Conservation (phyloP, 2,329 filamentous ascomycete genomes). For the Metarhizium anisopliae region DNA sequence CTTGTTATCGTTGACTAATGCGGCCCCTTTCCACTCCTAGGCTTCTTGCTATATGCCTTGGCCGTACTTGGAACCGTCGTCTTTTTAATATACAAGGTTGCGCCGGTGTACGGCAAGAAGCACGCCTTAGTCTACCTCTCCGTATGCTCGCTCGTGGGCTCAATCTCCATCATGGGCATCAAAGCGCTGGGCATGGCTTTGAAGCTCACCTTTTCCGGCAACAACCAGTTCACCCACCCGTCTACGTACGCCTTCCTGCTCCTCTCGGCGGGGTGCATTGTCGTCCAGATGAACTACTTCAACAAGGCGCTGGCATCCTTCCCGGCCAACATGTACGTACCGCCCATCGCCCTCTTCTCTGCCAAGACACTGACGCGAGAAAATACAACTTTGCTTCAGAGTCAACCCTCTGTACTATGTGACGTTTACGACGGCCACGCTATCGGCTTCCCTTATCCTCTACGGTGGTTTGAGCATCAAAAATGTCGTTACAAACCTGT, state of each 20-base stretch:
- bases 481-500: constrained; percentile 83
- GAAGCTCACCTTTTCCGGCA: constrained; percentile 83
- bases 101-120: constrained; percentile 81
- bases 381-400: constrained; percentile 34
- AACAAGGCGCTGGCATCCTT: constrained; percentile 98
- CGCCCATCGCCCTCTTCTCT: not conserved
- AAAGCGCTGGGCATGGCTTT: constrained; percentile 97
- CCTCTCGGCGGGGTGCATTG: constrained; percentile 81
- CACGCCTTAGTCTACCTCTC: constrained; percentile 95
- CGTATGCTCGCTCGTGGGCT: constrained; percentile 95
- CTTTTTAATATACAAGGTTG: constrained; percentile 93
- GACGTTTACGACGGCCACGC: constrained; percentile 88
- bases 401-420: constrained; percentile 97
- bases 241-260: constrained; percentile 98
- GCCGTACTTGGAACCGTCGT: constrained; percentile 74
- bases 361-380: not conserved
- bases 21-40: constrained; percentile 32
- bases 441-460: constrained; percentile 90
- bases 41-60: constrained; percentile 79
- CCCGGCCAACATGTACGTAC: constrained; percentile 82
- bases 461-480: constrained; percentile 94
- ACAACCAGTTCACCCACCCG: constrained; percentile 91
- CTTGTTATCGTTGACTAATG: too few relatives aligned
- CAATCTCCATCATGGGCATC: constrained; percentile 96
- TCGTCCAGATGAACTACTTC: constrained; percentile 99